phyloP scores from a whole-genome alignment of 2,329 filamentous ascomycete species.

The Tolypocladium endophyticum region DNA sequence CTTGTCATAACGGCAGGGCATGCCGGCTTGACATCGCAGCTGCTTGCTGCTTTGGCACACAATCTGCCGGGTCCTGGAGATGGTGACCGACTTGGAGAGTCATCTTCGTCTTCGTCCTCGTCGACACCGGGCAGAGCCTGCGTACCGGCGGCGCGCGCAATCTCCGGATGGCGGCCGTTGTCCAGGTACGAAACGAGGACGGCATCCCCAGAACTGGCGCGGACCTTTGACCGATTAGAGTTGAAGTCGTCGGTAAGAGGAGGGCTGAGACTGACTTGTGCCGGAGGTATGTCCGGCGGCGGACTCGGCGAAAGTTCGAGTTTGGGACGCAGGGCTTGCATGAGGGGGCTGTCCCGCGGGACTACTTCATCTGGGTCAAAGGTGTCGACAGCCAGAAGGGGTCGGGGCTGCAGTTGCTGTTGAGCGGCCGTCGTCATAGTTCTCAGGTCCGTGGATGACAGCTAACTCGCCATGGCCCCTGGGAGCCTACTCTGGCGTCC shows the following conservation, averaged over 20 bases:
- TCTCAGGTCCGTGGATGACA: slow-evolving; percentile 16
- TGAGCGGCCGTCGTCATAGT: slow-evolving; percentile 29
- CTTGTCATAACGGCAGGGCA: slow-evolving; percentile 1
- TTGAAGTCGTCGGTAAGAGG: slow-evolving; percentile 24
- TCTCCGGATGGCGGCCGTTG: slow-evolving; percentile 52
- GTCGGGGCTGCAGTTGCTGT: slow-evolving; percentile 19
- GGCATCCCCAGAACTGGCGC: slow-evolving; percentile 50
- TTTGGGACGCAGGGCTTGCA: slow-evolving; percentile 21
- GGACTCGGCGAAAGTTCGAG: slow-evolving; percentile 21
- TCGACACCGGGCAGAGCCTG: slow-evolving; percentile 38
- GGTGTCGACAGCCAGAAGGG: slow-evolving; percentile 19
- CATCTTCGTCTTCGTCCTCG: slow-evolving; percentile 28
- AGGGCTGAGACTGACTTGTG: slow-evolving; percentile 23
- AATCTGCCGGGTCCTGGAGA: neutral
- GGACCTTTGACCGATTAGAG: slow-evolving; percentile 42
- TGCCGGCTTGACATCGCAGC: neutral
- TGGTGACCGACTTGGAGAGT: neutral
- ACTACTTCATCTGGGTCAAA: slow-evolving; percentile 35
- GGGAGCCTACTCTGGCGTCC: neutral
- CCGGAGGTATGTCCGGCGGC: slow-evolving; percentile 23
- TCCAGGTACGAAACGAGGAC: slow-evolving; percentile 57
- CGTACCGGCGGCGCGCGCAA: slow-evolving; percentile 46
- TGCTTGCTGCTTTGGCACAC: neutral
- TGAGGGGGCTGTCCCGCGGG: slow-evolving; percentile 28
- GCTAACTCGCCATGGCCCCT: slow-evolving; percentile 24